Conservation (phyloP, 192 early-diverging fungal species). For the Allomyces macrogynus region DNA sequence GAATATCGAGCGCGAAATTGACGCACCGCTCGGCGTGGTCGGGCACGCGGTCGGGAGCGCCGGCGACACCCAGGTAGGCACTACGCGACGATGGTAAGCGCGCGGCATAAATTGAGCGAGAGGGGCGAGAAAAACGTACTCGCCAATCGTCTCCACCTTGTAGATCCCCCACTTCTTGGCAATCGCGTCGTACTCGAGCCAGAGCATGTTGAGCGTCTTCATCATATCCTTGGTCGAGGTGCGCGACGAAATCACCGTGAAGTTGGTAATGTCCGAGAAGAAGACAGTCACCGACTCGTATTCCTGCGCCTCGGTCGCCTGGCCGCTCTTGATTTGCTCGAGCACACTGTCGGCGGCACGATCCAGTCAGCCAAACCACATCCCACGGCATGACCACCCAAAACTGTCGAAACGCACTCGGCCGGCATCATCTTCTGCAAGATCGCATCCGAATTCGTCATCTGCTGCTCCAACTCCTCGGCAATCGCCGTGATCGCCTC, state of each 20-base stretch:
- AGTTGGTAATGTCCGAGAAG: constrained; percentile 22
- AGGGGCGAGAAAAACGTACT: constrained; percentile 8
- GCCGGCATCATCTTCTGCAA: constrained; percentile 15
- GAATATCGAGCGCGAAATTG: constrained; percentile 13
- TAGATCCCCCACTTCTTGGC: constrained; percentile 16
- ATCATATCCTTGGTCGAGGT: constrained; percentile 22
- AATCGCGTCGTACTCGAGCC: constrained; percentile 20
- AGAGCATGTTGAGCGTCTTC: constrained; percentile 18
- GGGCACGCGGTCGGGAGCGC: constrained; percentile 1
- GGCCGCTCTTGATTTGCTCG: constrained; percentile 16
- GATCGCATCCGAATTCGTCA: constrained; percentile 12
- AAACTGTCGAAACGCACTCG: constrained; percentile 3
- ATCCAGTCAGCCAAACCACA: background rate
- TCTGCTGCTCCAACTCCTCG: constrained; percentile 11
- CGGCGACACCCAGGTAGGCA: constrained; percentile 7
- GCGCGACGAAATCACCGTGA: constrained; percentile 11
- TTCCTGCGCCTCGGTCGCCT: constrained; percentile 14
- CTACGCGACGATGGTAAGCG: too few relatives aligned
- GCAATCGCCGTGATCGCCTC: constrained; percentile 9
- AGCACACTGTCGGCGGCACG: constrained; percentile 5
- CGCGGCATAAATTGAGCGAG: too few relatives aligned
- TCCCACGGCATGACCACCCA: background rate
- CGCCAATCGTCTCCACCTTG: constrained; percentile 27
- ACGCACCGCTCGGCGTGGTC: constrained; percentile 8
- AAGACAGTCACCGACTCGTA: constrained; percentile 18